Evolutionary conservation across 345 rosid genomes (phyloP), one percentile per base, ranked within the genome.

Genomic region (Psidium guajava): DNA sequence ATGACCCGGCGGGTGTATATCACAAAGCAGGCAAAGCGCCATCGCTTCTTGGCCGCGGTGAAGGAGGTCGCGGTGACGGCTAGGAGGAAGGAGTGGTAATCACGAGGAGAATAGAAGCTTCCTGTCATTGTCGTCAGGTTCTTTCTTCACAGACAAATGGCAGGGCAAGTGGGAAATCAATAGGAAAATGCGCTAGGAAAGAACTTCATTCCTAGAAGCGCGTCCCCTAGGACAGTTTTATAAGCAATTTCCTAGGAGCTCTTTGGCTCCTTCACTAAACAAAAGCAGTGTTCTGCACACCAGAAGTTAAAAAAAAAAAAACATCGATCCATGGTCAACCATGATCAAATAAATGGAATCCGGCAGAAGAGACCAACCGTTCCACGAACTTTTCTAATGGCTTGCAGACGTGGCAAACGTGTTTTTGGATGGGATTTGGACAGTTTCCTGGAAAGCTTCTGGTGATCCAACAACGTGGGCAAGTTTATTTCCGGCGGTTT

Each of bases 1-100:
- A 84, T 83, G 94, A 47, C 84, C 84, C 80, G 89, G 44, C 90
- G 88, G 84, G 96, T 92, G 69, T 91, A 92, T 75, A 95, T 89
- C n/a, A 86, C 87, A 25, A 87, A 44, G 56, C 93, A 90, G 8
- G 94, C 95, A 15, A 86, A 81, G 24, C 88, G 94, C 97, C 97
- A 94, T 54, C 90, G 90, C 54, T 89, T 90, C 77, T 64, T 64
- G 42, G 77, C 77, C 32, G 18, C 20, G 44, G 20, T 64, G 13
- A 64, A 5, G 22, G 77, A 64, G 8, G 77, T 64, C 3, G 44
- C 18, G 44, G 77, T 64, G 44, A 64, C 14, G 6, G 0, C 24
- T 8, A 64, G 6, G 44, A 64, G 47, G 77, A 64, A 64, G 22
- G 77, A 64, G 24, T 64, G 3, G 47, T 32, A 64, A 64, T 64